Evolutionary conservation across 331 rosid genomes (phyloP).

Genomic region (Acacia concinna): DNA sequence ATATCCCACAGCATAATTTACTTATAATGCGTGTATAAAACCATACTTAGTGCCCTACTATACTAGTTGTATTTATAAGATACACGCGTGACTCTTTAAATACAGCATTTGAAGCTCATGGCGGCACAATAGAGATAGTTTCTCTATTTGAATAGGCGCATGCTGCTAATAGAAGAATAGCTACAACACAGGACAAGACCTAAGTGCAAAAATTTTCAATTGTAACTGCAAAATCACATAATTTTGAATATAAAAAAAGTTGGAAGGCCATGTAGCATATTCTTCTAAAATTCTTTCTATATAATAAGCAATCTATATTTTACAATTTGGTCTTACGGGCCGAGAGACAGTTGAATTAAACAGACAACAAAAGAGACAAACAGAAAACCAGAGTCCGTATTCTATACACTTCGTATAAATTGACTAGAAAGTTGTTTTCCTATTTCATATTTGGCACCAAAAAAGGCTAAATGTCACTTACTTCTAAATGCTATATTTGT

Average conservation of each 20-base stretch:
- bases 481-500: background rate
- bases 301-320: background rate
- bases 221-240: background rate
- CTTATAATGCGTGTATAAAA: background rate
- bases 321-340: background rate
- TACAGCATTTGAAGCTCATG: background rate
- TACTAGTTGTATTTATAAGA: background rate
- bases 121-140: background rate
- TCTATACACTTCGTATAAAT: background rate
- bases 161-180: background rate
- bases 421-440: background rate
- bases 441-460: background rate
- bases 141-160: background rate
- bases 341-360: background rate
- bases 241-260: background rate
- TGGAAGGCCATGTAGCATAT: background rate
- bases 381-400: background rate
- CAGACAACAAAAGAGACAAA: background rate
- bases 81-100: background rate
- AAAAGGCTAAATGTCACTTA: background rate
- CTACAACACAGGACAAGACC: background rate
- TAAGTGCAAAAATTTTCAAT: background rate
- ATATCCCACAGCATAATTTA: background rate
- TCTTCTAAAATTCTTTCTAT: background rate
- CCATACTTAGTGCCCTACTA: background rate